Conservation (phyloP, 108 stramenopile species). For the Nannochloropsis salina region DNA sequence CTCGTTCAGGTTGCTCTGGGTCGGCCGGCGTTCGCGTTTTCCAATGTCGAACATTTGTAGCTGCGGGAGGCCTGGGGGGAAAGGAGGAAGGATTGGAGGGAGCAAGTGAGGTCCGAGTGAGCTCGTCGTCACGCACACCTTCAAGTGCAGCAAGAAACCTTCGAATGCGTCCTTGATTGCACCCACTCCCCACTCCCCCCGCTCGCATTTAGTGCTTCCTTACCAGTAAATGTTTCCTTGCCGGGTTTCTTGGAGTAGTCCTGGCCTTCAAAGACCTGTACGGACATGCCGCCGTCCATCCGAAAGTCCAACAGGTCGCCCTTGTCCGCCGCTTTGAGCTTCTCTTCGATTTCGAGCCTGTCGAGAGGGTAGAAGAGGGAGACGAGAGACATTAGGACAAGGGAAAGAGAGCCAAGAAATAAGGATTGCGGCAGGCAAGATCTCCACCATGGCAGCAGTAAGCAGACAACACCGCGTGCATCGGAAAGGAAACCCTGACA, state of each 20-base stretch:
- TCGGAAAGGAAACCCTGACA: background rate
- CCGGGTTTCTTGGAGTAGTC: conserved; percentile 66
- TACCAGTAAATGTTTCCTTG: background rate
- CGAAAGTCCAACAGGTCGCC: conserved; percentile 91
- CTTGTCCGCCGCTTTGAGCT: conserved; percentile 86
- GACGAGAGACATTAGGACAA: background rate
- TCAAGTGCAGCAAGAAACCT: too few relatives aligned
- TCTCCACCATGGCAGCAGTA: background rate
- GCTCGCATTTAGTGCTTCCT: background rate
- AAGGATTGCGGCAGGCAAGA: background rate
- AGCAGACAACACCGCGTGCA: background rate
- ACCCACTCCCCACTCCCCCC: too few relatives aligned
- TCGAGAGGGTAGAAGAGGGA: background rate
- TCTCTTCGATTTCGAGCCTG: conserved; percentile 67
- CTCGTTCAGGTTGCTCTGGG: conserved; percentile 41
- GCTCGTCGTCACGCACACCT: too few relatives aligned
- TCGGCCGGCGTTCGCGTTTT: conserved; percentile 80
- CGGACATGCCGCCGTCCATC: conserved; percentile 71
- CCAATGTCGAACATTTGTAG: conserved; percentile 78
- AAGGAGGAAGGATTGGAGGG: background rate
- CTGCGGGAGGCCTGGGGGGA: background rate
- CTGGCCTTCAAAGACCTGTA: conserved; percentile 91
- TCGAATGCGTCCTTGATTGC: too few relatives aligned
- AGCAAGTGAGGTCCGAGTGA: background rate
- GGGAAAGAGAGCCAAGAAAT: background rate